Evolutionary conservation across 2,329 filamentous ascomycete genomes (phyloP), one percentile per base, ranked within the genome.

Genomic region (Cytospora leucostoma): DNA sequence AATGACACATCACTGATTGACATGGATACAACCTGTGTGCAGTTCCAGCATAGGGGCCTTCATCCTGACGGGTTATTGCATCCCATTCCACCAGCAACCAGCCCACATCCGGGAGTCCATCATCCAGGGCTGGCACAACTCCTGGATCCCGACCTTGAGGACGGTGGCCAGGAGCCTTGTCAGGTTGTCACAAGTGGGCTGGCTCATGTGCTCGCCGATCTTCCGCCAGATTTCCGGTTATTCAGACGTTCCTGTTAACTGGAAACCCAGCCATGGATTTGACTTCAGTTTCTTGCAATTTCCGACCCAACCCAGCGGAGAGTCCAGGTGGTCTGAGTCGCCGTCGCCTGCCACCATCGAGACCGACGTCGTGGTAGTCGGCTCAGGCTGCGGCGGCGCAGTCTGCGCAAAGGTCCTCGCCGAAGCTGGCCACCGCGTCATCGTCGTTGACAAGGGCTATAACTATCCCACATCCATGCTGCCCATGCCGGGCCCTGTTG

Each of bases 321-420:
- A 44, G 5, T 15, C 35, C 2, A 59, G 70, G 2, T 73, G 70
- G 2, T 73, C 71, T 7, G 67, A 69, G n/a, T 67, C 71, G 5
- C 66, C 58, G 34, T 64, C 79, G 5, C 79, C 85, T 0, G 85
- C 88, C 66, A 80, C 82, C 3, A 77, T 96, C 47, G 86, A 92
- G 60, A 89, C 90, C 0, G 94, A 97, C 73, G 86, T 96, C 0
- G 86, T 96, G 49, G 87, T 97, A 63, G 83, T 97, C 21, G 93
- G 93, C 2, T 95, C 91, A 44, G 93, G 93, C 34, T 96, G 91
- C 69, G 93, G 93, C 66, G 93, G 91, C 49, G 91, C 83, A 11
- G 92, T 97, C 0, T 85, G 84, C 40, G 93, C 93, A 32, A 93
- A 93, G 74, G 89, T 91, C 57, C 78, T 97, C 1, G 86, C 93